Evolutionary conservation across 257 asterid species (phyloP).

Genomic region (Ophiorrhiza pumila): DNA sequence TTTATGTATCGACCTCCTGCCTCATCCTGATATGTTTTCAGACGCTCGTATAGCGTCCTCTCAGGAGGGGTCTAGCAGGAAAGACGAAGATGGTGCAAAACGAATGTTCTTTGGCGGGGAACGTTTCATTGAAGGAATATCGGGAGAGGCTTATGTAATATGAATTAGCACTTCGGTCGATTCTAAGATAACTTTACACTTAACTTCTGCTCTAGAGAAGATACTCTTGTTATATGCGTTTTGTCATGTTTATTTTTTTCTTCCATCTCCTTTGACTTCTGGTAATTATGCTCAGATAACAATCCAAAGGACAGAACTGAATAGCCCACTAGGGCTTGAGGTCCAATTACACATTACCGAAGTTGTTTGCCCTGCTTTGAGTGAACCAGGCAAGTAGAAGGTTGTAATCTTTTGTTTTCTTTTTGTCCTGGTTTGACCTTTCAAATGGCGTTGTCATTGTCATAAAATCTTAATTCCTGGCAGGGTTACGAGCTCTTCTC

Average conservation of each 20-base stretch:
- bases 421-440: neutral
- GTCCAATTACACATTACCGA: conserved; percentile 86
- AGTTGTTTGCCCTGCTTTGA: conserved; percentile 93
- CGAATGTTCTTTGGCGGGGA: conserved; percentile 98
- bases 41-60: conserved; percentile 59
- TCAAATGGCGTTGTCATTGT: conserved; percentile 15
- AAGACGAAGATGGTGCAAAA: conserved; percentile 98
- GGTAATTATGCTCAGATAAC: conserved; percentile 64
- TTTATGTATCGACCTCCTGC: conserved; percentile 89
- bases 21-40: conserved; percentile 95
- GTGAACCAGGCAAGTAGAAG: conserved; percentile 87
- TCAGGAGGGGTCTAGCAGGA: conserved; percentile 53
- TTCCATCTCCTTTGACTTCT: conserved; percentile 9
- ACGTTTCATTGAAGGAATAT: conserved; percentile 88
- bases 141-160: conserved; percentile 95
- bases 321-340: conserved; percentile 88
- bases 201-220: neutral
- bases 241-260: neutral
- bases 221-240: conserved; percentile 7
- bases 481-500: conserved; percentile 97
- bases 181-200: conserved; percentile 5
- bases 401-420: neutral
- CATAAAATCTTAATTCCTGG: conserved; percentile 14
- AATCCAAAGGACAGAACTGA: conserved; percentile 84
- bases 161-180: conserved; percentile 1